Evolutionary conservation across 257 asterid species (phyloP).

Genomic region (Fraxinus pennsylvanica): DNA sequence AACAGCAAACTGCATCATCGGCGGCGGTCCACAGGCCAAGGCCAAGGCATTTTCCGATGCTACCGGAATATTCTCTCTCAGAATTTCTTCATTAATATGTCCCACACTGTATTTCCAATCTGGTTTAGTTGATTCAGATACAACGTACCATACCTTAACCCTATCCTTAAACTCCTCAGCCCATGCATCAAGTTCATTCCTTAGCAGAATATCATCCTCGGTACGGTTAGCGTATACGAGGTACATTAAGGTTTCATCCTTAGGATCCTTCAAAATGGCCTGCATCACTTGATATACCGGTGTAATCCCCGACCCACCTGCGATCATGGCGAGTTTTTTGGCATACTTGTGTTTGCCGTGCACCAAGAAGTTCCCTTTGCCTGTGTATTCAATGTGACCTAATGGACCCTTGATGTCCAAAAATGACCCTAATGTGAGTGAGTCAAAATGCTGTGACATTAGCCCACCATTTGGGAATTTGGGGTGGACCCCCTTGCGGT

Average conservation of each 20-base stretch:
- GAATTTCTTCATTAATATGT: constrained; percentile 49
- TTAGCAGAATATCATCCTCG: constrained; percentile 72
- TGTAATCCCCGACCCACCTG: constrained; percentile 92
- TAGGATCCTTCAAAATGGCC: constrained; percentile 73
- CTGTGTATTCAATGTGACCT: constrained; percentile 86
- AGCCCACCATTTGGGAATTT: constrained; percentile 86
- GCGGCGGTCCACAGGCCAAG: constrained; percentile 93
- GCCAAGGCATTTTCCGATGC: constrained; percentile 43
- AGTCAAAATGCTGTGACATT: constrained; percentile 78
- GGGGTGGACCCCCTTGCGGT: constrained; percentile 68
- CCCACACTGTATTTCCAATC: constrained; percentile 79
- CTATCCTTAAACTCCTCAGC: constrained; percentile 54
- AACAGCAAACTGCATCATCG: constrained; percentile 88
- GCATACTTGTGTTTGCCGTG: constrained; percentile 68
- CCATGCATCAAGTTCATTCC: constrained; percentile 82
- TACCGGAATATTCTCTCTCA: constrained; percentile 74
- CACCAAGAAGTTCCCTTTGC: constrained; percentile 58
- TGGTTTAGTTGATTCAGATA: constrained; percentile 48
- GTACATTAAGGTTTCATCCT: constrained; percentile 70
- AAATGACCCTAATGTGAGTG: constrained; percentile 48
- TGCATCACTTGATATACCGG: constrained; percentile 92
- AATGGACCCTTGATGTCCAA: constrained; percentile 80
- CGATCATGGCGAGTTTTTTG: constrained; percentile 75
- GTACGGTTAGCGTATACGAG: constrained; percentile 89
- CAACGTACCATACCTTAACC: constrained; percentile 91